Evolutionary conservation across 176 grass and related monocot genomes (phyloP).

Genomic region (Rhynchospora breviuscula): DNA sequence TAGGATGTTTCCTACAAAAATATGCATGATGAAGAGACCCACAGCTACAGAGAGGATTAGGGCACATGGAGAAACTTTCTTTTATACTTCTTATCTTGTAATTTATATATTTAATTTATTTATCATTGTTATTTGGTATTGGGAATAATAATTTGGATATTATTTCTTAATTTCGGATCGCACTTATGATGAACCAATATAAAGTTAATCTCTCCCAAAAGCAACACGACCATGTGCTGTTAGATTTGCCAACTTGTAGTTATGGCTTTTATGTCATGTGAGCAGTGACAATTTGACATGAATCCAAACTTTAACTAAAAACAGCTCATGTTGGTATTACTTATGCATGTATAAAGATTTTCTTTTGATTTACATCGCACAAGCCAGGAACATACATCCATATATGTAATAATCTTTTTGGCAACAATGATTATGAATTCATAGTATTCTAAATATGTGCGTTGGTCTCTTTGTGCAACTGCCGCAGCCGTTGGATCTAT

Average conservation of each 20-base stretch:
- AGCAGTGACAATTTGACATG: background rate
- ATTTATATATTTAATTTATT: too few relatives aligned
- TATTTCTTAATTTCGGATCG: background rate
- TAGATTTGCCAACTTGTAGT: conserved; percentile 10
- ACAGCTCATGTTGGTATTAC: background rate
- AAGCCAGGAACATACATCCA: background rate
- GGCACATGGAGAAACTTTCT: too few relatives aligned
- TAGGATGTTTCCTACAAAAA: background rate
- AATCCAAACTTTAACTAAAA: conserved; percentile 4
- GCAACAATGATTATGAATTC: background rate
- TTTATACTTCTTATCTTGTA: too few relatives aligned
- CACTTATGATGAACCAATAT: background rate
- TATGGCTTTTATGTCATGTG: background rate
- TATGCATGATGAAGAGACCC: background rate
- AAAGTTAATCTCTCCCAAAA: background rate
- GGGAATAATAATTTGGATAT: background rate
- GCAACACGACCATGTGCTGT: conserved; percentile 4
- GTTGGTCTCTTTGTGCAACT: background rate
- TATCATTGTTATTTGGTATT: too few relatives aligned
- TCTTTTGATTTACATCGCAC: background rate
- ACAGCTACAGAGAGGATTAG: too few relatives aligned
- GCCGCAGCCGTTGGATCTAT: background rate
- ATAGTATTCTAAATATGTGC: background rate
- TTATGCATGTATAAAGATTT: background rate
- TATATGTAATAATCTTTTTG: background rate